Base-by-base conservation (phyloP, 208 protist species). In the Leishmania mexicana region DNA sequence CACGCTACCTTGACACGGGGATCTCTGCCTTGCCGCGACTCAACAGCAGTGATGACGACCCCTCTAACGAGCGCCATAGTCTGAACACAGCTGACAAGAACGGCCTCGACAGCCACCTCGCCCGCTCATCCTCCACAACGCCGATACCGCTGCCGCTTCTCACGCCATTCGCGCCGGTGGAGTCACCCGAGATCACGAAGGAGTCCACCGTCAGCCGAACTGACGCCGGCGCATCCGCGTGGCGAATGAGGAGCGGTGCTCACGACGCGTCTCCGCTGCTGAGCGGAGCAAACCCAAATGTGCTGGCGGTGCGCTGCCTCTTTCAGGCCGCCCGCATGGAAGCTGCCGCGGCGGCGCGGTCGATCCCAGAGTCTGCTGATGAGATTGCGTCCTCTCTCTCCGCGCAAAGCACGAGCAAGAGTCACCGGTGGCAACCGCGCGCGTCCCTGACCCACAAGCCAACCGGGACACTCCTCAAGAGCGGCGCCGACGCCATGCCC, bases 231-330 rank as follows among this genome's bases (percentile, higher is more conserved):
- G 71, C 4, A 31, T 11, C 71, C 31, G 7, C 42, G 72, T 19
- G 76, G 47, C 31, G 60, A 45, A 62, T 45, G 76, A 51, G 49
- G 11, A 53, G 45, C 51, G 24, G 42, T 2, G 57, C 47, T 2
- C 3, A 7, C 17, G 24, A 24, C 6, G 62, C 67, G 28, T 35
- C 28, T 57, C 51, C 38, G n/a, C 28, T 42, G 31, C 31, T 45
- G 8, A 62, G 47, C 40, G 65, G 45, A 15, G 31, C 45, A 53
- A 84, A 88, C 53, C 53, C 81, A 13, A 88, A 83, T 65, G 60
- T 70, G 78, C 15, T 80, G 45, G 84, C 84, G 31, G 84, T 88
- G 28, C 81, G 78, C 3, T 38, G 19, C 38, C 72, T 88, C 19
- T 88, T 88, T 28, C 72, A 68, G 17, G 13, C 65, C 10, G 76